Conservation (phyloP, 2,329 filamentous ascomycete species). For the Calonectria pseudoturangicola region DNA sequence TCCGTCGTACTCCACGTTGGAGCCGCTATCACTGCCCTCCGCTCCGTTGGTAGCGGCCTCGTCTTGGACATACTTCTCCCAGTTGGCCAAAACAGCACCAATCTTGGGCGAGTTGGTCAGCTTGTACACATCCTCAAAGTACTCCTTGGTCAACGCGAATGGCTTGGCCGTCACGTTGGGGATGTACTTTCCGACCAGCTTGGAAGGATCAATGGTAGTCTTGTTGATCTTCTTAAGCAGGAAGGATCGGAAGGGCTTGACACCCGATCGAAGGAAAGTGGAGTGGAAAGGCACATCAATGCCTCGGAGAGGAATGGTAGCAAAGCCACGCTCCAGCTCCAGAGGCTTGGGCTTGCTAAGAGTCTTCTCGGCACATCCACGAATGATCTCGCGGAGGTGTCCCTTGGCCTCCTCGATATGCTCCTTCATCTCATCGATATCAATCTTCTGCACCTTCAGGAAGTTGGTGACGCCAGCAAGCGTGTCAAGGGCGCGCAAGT, state of each 20-base stretch:
- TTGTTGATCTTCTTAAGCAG: conserved; percentile 99
- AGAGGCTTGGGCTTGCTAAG: conserved; percentile 91
- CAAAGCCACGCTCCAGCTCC: conserved; percentile 94
- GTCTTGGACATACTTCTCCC: conserved; percentile 81
- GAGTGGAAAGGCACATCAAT: conserved; percentile 99
- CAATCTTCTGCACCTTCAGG: conserved; percentile 96
- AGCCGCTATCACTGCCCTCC: conserved; percentile 62
- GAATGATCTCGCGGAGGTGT: conserved; percentile 93
- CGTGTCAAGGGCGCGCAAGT: conserved; percentile 82
- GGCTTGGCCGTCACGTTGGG: conserved; percentile 98
- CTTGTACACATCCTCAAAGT: conserved; percentile 98
- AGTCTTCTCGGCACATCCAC: conserved; percentile 89
- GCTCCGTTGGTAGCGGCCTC: conserved; percentile 61
- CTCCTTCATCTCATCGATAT: conserved; percentile 94
- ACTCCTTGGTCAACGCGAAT: conserved; percentile 97
- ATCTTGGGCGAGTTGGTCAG: conserved; percentile 90
- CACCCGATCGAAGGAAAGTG: conserved; percentile 96
- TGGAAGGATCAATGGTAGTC: conserved; percentile 97
- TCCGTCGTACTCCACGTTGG: conserved; percentile 65
- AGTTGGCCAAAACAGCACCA: conserved; percentile 88
- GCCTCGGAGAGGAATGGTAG: conserved; percentile 95
- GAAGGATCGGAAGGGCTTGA: conserved; percentile 99
- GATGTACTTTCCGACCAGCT: conserved; percentile 98
- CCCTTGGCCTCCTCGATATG: conserved; percentile 93
- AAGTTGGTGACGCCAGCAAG: conserved; percentile 91